Evolutionary conservation across 257 asterid species (phyloP), one percentile per base, ranked within the genome.

Genomic region (Gynochthodes officinalis): DNA sequence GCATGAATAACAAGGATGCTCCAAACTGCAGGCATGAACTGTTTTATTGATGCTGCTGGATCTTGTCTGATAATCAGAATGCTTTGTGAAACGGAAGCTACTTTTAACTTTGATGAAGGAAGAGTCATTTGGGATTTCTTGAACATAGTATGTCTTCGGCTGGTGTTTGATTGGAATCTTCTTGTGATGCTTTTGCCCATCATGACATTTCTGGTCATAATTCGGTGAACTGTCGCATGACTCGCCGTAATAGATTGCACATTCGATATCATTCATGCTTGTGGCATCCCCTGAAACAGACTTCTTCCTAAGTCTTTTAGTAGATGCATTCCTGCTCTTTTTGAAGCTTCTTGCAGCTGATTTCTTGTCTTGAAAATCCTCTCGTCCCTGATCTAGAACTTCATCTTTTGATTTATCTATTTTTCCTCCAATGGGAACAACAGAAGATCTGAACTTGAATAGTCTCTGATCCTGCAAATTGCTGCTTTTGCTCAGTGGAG

Each of bases 401-500:
- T 42, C 58, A 18, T 73, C 67, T 14, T 27, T 30, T 0, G 50
- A 18, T 50, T 58, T 12, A 6, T 67, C 75, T 33, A 46, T 61
- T 60, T 42, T 72, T 28, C 33, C 39, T 5, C 74, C 59, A 18
- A 4, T 23, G 25, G 77, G 81, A 62, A 55, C 44, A 42, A 25
- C 68, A 4, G 80, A 71, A 46, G 89, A 72, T 77, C 77, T 87
- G 81, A 92, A 92, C 81, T 77, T 37, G 81, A 92, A 92, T 23
- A 87, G 48, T 59, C 98, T 85, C 76, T 90, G 93, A 69, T 91
- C 96, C 66, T 79, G 86, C 64, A 72, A 40, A 52, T 35, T 69
- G 55, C 78, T 78, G 15, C 79, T 83, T 55, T 75, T 83, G 67
- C 77, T 77, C 37, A 64, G 53, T 3, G 87, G 83, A 35, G 89